Evolutionary conservation across 306 rosid genomes (phyloP), one percentile per base, ranked within the genome.

Genomic region (Prunus armeniaca): DNA sequence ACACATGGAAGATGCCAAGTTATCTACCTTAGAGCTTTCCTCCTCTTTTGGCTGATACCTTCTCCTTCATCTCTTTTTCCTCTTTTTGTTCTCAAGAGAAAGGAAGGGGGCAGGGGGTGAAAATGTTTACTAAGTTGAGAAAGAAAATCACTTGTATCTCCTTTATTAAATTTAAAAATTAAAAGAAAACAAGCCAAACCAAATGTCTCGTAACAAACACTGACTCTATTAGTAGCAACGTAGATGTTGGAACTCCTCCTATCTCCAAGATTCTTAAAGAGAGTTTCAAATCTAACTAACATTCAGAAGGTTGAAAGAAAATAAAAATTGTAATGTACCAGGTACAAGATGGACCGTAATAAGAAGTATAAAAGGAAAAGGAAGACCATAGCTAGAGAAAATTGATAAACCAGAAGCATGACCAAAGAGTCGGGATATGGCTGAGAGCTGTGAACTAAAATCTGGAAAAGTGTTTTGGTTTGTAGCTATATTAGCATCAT

Each of bases 1-100:
- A 68, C 70, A 57, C 68, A 76, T 46, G 69, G 47, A 73, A 45
- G 65, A 63, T 41, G 51, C 43, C 64, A 63, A 68, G 71, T 60
- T 56, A 51, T 60, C 60, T 54, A 55, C 32, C 25, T 14, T 24
- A 8, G 65, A 50, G 64, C 52, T 63, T 14, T 51, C 20, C 13
- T 38, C 10, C n/a, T 22, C 24, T 41, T 24, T 65, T 66, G 57
- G 45, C 49, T 55, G 67, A 65, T 41, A 55, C 30, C 76, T 72
- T 24, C 17, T 51, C 58, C 20, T 22, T 22, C 9, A 13, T 3
- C 57, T 52, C 52, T 52, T 5, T 2, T 52, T 3, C 19, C 8
- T 52, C 8, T 6, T 52, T 27, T 15, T 24, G 30, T 27, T 54
- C 50, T 71, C 47, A 10, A 27, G 46, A 19, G 46, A 71, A 52